These are phyloP conservation scores for Corylus americana DNA, from an alignment of 306 rosid species.

Conservation along the genomic window DNA sequence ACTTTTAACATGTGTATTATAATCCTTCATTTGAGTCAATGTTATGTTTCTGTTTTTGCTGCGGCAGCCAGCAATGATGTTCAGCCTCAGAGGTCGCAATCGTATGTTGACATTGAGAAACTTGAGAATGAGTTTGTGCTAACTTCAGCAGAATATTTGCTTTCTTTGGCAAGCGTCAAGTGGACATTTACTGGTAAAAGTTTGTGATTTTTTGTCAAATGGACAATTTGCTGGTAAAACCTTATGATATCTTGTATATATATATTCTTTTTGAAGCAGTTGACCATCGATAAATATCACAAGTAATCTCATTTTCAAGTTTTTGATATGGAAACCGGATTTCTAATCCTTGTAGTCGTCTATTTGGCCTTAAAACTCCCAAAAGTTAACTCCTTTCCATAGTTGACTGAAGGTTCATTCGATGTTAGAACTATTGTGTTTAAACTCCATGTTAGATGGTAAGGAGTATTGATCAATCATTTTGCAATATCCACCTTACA, in stretches of 20 bases:
- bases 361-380: neutral
- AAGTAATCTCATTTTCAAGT: neutral
- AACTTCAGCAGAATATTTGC: constrained; percentile 81
- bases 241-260: neutral
- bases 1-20: constrained; percentile 21
- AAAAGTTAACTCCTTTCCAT: neutral
- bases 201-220: constrained; percentile 9
- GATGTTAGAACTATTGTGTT: neutral
- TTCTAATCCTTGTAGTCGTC: neutral
- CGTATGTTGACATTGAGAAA: constrained; percentile 60
- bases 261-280: neutral
- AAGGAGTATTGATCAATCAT: neutral
- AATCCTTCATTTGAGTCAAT: constrained; percentile 25
- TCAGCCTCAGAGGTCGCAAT: constrained; percentile 51
- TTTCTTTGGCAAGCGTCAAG: constrained; percentile 66
- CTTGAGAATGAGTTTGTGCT: constrained; percentile 83
- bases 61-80: constrained; percentile 46
- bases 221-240: constrained; percentile 4
- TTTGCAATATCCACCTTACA: neutral
- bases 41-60: constrained; percentile 20
- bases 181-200: constrained; percentile 71
- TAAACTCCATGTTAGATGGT: neutral
- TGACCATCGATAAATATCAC: neutral
- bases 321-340: neutral
- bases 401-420: neutral